A percentile compares a stretch with the other conserved stretches of the same genome.
These are phyloP conservation scores for Bondarzewia mesenterica DNA, from an alignment of 1,284 basidiomycete species.

Conservation along the genomic window DNA sequence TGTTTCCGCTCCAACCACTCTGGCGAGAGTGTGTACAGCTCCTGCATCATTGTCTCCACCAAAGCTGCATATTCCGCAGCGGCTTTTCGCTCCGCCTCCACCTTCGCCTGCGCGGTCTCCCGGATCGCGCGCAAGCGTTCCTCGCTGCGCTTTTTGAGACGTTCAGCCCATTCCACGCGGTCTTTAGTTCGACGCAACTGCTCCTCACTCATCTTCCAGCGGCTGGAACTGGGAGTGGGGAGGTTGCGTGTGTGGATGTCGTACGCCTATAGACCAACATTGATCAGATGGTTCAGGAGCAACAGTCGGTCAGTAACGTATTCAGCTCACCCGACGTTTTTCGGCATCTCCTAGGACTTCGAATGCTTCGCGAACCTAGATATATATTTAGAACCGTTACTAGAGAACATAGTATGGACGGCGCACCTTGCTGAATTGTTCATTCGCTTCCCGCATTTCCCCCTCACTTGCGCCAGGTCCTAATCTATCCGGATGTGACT, in stretches of 20 bases:
- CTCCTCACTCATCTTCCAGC: conserved; percentile 20
- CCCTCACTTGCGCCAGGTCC: conserved; percentile 21
- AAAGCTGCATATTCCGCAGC: conserved; percentile 12
- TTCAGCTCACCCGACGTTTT: conserved; percentile 51
- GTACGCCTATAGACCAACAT: conserved; percentile 37
- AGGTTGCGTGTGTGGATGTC: conserved; percentile 25
- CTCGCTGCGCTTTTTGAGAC: conserved; percentile 37
- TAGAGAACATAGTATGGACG: neutral
- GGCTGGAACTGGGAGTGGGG: conserved; percentile 15
- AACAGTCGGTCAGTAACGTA: no score
- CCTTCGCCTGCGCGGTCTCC: conserved; percentile 19
- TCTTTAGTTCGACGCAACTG: conserved; percentile 44
- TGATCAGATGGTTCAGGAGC: no score
- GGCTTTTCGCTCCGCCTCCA: conserved; percentile 7
- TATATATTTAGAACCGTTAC: neutral
- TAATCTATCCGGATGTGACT: conserved; percentile 46
- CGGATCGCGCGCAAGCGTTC: conserved; percentile 34
- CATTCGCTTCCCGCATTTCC: conserved; percentile 21
- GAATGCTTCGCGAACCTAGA: conserved; percentile 49
- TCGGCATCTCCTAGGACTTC: conserved; percentile 44
- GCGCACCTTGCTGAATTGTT: conserved; percentile 23
- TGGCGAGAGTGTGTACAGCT: conserved; percentile 47
- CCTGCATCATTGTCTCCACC: conserved; percentile 24
- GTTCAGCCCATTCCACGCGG: conserved; percentile 49
- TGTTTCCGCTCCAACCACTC: conserved; percentile 52